Base-by-base conservation (phyloP, 495 filamentous ascomycete species). In the Podospora pseudocomata region DNA sequence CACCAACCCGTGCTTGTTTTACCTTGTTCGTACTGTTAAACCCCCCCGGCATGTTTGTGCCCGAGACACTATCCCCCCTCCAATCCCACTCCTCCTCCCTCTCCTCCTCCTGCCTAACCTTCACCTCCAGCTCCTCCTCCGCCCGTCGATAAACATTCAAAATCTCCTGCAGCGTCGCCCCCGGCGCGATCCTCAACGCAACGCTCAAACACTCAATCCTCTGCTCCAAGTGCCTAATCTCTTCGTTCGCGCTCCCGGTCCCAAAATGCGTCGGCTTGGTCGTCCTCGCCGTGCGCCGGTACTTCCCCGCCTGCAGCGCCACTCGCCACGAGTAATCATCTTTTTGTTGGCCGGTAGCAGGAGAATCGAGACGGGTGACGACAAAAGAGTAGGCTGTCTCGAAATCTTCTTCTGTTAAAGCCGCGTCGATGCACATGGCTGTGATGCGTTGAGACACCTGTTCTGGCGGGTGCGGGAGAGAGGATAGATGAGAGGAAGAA, bases 341-440 rank as follows among this genome's bases (percentile, higher is more conserved):
- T 67, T 83, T 23, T 23, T 23, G 1, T 23, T 23, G 23, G 23
- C 1, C 23, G 23, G 78, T 63, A 44, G 67, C 76, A 71, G 27
- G 64, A 39, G 70, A 54, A 30, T 77, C 71, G 16, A 91, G 76
- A 11, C 86, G 83, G 71, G 86, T 97, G 67, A 96, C 86, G 44
- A 97, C 90, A 79, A 95, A 97, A 15, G 93, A 96, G 79, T 98
- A 98, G 26, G 96, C 96, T 0, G 96, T 98, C 70, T 96, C 94
- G 71, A 98, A 98, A 74, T 99, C 95, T 72, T 95, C 87, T 75
- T 94, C 92, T 5, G 83, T 80, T 1, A 98, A 86, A 32, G 94
- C 92, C 5, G 93, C 89, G 71, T 94, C 89, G 57, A 98, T 90
- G 72, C 94, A 94, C 87, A 97, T 92, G 63, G 90, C 90, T 34